Evolutionary conservation across 2,329 filamentous ascomycete genomes (phyloP), one percentile per base, ranked within the genome.

Genomic region (Claviceps citrina): DNA sequence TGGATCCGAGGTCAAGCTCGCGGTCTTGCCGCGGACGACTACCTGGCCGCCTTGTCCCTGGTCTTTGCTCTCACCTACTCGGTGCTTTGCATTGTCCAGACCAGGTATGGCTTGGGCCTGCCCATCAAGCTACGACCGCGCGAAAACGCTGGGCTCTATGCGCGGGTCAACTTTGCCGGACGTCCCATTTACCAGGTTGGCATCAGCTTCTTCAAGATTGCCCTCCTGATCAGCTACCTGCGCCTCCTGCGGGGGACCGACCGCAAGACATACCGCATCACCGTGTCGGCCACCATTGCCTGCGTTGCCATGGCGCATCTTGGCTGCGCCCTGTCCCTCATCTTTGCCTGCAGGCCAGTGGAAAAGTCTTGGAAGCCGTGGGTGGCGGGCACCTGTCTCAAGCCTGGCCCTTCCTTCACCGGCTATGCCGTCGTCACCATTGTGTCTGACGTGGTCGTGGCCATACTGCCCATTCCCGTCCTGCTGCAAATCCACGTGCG

Each of bases 141-240:
- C n/a, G 51, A 46, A n/a, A 62, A 66, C 32, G 48, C 68, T 0
- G 43, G 62, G 5, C 54, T 54, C 0, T 73, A 71, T 49, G 66
- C 64, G 0, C 50, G 66, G 40, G 54, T 69, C 48, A 73, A 73
- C 50, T 73, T 62, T 45, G 65, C 65, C 5, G 70, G 68, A 2
- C 62, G 70, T 3, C 70, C 70, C 0, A 63, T 73, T 33, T 73
- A 73, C 44, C 68, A 72, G 44, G 37, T 70, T 7, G 70, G 70
- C 28, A 70, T 73, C 50, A 66, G 65, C 43, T 70, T 70, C 42
- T 73, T 73, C 61, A 73, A 73, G 49, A 63, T 71, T 22, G 67
- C 69, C 0, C 55, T 73, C 2, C 56, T 70, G 42, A 63, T 72
- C 47, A 69, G 65, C 45, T 73, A 71, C 45, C 52, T 72, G 15